A percentile compares a stretch with the other conserved stretches of the same genome.
These are phyloP conservation scores for Rhododendron molle DNA, from an alignment of 148 eudicot genomes.

Conservation along the genomic window DNA sequence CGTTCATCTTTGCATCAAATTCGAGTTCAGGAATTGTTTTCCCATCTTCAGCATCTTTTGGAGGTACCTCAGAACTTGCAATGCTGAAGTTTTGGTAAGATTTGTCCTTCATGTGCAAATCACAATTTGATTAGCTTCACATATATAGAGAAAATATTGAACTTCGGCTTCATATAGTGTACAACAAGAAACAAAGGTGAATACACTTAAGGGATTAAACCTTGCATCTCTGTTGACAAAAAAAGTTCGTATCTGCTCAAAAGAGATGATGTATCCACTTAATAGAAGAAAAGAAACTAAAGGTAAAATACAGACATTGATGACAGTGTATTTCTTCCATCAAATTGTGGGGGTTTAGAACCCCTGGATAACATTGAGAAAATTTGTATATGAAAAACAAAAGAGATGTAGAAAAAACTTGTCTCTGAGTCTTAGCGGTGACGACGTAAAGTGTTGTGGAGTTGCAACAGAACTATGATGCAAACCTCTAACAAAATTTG, in stretches of 20 bases:
- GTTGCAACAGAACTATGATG: neutral
- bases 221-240: neutral
- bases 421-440: neutral
- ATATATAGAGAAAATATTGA: neutral
- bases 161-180: neutral
- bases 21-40: conserved; percentile 37
- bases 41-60: conserved; percentile 34
- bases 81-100: conserved; percentile 36
- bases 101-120: conserved; percentile 60
- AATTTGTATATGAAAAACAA: neutral
- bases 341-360: neutral
- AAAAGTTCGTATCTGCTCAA: neutral
- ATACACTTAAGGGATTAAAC: neutral
- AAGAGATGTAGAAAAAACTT: neutral
- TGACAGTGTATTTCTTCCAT: neutral
- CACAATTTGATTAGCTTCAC: neutral
- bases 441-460: neutral
- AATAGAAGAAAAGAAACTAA: neutral
- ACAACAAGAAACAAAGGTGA: neutral
- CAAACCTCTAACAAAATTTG: neutral
- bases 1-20: conserved; percentile 15
- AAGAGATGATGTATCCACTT: neutral
- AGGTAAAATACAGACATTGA: neutral
- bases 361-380: neutral
- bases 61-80: conserved; percentile 44